These are phyloP conservation scores for Clavariopsis aquatica DNA, from an alignment of 495 filamentous ascomycete species.

Conservation along the genomic window DNA sequence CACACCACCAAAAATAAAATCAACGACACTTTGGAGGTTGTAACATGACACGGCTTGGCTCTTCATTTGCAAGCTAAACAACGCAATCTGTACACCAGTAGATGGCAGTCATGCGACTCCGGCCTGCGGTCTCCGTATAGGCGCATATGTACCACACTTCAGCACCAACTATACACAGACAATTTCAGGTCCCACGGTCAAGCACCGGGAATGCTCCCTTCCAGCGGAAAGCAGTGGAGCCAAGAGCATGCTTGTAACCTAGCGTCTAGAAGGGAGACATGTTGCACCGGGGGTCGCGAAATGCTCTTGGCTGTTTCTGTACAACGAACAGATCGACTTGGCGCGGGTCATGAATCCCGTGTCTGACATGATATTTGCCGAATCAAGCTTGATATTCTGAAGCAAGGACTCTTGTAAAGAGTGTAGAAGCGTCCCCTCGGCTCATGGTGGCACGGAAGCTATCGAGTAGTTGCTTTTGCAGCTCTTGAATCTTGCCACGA, in stretches of 20 bases:
- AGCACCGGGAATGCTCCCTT: slow-evolving; percentile 10
- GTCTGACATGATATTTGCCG: background rate
- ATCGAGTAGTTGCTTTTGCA: no score
- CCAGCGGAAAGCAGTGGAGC: slow-evolving; percentile 1
- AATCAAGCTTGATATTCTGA: background rate
- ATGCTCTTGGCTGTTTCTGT: slow-evolving; percentile 24
- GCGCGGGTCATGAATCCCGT: background rate
- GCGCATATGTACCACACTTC: slow-evolving; percentile 23
- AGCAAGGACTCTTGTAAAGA: slow-evolving; percentile 6
- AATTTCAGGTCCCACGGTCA: no score
- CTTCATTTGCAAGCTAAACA: no score
- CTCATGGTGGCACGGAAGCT: background rate
- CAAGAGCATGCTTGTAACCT: slow-evolving; percentile 16
- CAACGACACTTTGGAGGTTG: no score
- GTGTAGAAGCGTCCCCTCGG: slow-evolving; percentile 3
- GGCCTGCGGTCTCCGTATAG: slow-evolving; percentile 10
- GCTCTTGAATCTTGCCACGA: no score
- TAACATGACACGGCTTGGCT: no score
- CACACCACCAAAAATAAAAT: no score
- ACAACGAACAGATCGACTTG: slow-evolving; percentile 2
- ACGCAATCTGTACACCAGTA: slow-evolving; percentile 1
- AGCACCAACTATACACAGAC: no score
- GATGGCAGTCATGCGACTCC: background rate
- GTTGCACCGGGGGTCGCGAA: slow-evolving; percentile 11
- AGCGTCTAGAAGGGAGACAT: slow-evolving; percentile 4